phyloP scores from a whole-genome alignment of 1,284 basidiomycete genomes.

The Wolfiporia cocos region DNA sequence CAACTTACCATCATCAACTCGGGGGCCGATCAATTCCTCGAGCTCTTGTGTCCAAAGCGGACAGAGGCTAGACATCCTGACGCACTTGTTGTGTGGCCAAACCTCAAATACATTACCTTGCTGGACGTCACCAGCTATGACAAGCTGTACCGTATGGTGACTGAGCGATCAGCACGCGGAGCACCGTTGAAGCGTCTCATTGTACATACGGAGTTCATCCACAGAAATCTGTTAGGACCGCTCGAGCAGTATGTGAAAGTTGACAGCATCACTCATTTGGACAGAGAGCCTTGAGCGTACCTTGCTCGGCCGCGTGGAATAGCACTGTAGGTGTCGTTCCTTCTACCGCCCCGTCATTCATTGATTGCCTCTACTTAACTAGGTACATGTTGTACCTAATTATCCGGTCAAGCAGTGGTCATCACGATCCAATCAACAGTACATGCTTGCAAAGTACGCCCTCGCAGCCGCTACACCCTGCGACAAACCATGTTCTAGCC shows the following conservation, averaged over 20 bases:
- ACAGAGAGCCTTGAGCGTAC: constrained; percentile 1
- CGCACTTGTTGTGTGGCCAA: constrained; percentile 15
- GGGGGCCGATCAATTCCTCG: constrained; percentile 19
- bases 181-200: constrained; percentile 18
- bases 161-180: constrained; percentile 15
- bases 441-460: constrained; percentile 9
- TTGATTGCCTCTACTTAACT: neutral
- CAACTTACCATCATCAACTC: constrained; percentile 22
- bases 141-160: constrained; percentile 16
- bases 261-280: constrained; percentile 14
- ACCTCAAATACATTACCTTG: constrained; percentile 17
- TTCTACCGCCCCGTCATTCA: neutral
- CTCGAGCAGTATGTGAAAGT: constrained; percentile 19
- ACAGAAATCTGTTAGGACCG: constrained; percentile 12
- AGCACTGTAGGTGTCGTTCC: neutral
- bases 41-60: constrained; percentile 18
- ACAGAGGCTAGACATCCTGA: neutral
- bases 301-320: no score
- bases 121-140: constrained; percentile 21
- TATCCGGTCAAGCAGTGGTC: neutral
- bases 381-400: neutral
- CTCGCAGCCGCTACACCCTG: constrained; percentile 31
- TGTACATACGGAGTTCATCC: constrained; percentile 21
- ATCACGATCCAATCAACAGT: constrained; percentile 1
- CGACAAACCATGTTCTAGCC: constrained; percentile 33